Percentiles rank a stretch among this genome's conserved stretches.
Evolutionary conservation across 495 filamentous ascomycete genomes (phyloP).

Genomic region (Daldinia decipiens): DNA sequence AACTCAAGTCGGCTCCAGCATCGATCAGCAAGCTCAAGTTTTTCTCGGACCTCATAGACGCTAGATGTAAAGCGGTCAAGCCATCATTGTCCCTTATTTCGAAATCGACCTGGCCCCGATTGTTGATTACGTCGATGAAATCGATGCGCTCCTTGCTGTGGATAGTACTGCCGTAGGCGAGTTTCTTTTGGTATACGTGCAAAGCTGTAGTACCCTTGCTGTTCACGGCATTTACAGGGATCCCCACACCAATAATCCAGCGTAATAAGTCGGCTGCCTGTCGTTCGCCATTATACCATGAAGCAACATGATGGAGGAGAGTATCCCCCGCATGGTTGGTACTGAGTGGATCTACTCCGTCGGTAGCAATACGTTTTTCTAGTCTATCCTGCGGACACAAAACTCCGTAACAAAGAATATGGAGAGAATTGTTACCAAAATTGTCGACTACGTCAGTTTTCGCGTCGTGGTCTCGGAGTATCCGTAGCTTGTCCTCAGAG

Average conservation of each 20-base stretch:
- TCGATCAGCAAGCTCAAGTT: neutral
- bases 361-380: neutral
- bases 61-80: neutral
- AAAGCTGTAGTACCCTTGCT: neutral
- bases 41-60: neutral
- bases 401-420: neutral
- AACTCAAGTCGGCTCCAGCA: neutral
- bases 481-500: neutral
- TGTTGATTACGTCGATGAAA: neutral
- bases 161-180: too few relatives aligned
- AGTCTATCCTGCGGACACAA: neutral
- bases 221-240: neutral
- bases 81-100: neutral
- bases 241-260: neutral
- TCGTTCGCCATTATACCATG: neutral
- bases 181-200: neutral
- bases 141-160: neutral
- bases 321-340: neutral
- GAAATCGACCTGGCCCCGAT: neutral
- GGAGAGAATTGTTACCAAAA: neutral
- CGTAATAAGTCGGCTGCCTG: neutral
- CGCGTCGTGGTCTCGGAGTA: neutral
- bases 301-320: neutral
- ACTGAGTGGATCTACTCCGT: neutral
- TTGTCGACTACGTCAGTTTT: neutral